Evolutionary conservation across 371 early-diverging fungal species (phyloP).

Genomic region (Mortierella sp.): DNA sequence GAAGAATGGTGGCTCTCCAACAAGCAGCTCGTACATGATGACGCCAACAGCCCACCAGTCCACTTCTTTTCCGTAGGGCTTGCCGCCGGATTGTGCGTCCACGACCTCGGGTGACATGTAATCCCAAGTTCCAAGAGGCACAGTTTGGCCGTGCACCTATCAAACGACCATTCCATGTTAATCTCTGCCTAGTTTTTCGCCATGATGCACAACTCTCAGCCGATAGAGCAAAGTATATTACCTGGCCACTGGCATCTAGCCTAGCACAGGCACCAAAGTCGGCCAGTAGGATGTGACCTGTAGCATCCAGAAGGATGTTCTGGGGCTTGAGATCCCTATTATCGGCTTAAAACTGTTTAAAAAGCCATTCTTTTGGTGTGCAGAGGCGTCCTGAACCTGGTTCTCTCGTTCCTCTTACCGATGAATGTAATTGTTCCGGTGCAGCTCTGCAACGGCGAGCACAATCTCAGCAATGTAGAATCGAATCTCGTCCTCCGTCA

Average conservation of each 20-base stretch:
- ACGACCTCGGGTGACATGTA: conserved; percentile 97
- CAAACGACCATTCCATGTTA: conserved; percentile 7
- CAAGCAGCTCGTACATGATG: conserved; percentile 96
- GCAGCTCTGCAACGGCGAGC: conserved; percentile 91
- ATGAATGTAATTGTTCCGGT: conserved; percentile 94
- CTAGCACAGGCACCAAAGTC: conserved; percentile 86
- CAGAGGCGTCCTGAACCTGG: background rate
- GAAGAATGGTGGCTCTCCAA: conserved; percentile 96
- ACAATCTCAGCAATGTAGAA: conserved; percentile 97
- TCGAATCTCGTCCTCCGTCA: conserved; percentile 90
- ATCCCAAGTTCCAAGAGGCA: conserved; percentile 93
- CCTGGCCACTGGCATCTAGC: conserved; percentile 48
- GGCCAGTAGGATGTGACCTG: conserved; percentile 87
- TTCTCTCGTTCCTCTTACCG: conserved; percentile 57
- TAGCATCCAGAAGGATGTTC: conserved; percentile 79
- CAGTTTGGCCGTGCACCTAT: conserved; percentile 61
- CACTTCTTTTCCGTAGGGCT: conserved; percentile 89
- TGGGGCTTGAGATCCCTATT: conserved; percentile 80
- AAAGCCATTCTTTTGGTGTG: too few species aligned
- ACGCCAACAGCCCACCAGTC: conserved; percentile 99
- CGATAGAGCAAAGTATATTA: conserved; percentile 4
- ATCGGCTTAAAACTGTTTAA: background rate
- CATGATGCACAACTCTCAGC: too few species aligned
- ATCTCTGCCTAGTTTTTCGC: too few species aligned
- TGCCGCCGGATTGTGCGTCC: conserved; percentile 65